Evolutionary conservation across 1,284 basidiomycete genomes (phyloP).

Genomic region (Lignosus rhinocerotis): DNA sequence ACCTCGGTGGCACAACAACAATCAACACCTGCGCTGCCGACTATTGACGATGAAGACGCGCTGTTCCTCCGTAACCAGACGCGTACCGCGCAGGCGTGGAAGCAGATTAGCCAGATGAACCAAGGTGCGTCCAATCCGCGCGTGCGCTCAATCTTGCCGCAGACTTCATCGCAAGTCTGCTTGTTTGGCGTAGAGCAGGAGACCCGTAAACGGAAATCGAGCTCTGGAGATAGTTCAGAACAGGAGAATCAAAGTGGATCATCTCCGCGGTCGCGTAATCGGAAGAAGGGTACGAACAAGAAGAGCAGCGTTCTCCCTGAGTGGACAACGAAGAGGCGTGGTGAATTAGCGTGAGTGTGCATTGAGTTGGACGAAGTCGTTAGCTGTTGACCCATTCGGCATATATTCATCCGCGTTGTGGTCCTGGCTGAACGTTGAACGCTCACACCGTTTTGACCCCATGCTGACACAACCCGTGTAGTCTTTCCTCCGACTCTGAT

Average conservation of each 20-base stretch:
- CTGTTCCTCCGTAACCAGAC: slow-evolving; percentile 64
- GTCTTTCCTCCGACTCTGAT: slow-evolving; percentile 49
- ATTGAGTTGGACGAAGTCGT: background rate
- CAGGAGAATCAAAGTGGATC: slow-evolving; percentile 32
- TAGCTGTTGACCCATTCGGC: background rate
- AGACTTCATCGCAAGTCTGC: no score
- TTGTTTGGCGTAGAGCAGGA: slow-evolving; percentile 15
- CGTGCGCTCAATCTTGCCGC: background rate
- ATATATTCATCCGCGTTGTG: background rate
- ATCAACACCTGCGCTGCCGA: slow-evolving; percentile 9
- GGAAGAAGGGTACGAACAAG: slow-evolving; percentile 40
- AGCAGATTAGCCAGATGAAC: slow-evolving; percentile 50
- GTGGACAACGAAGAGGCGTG: slow-evolving; percentile 28
- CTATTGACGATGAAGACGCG: slow-evolving; percentile 55
- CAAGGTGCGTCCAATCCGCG: slow-evolving; percentile 43
- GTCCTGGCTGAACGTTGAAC: background rate
- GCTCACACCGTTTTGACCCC: background rate
- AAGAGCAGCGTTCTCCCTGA: slow-evolving; percentile 23
- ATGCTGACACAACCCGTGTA: slow-evolving; percentile 7
- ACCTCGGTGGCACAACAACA: slow-evolving; percentile 9
- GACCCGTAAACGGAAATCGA: slow-evolving; percentile 12
- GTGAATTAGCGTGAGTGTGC: slow-evolving; percentile 26
- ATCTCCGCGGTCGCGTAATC: slow-evolving; percentile 34
- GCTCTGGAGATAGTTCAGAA: slow-evolving; percentile 18
- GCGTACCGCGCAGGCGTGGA: slow-evolving; percentile 56